A percentile compares a stretch with the other conserved stretches of the same genome.
These are phyloP conservation scores for Lentinula guzmanii DNA, from an alignment of 768 basidiomycete species.

Conservation along the genomic window DNA sequence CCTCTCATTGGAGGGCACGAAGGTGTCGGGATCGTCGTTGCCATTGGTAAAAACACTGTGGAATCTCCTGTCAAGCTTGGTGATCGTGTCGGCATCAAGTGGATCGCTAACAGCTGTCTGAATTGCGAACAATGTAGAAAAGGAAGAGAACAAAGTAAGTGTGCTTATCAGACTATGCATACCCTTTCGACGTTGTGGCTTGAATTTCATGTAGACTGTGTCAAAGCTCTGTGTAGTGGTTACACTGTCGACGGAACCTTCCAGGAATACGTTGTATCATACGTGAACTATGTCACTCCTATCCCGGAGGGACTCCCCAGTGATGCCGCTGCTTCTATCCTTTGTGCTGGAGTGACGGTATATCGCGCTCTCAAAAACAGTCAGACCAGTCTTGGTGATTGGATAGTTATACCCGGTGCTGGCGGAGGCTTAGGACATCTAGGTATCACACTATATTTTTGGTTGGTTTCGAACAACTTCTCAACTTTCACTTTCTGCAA, in stretches of 20 bases:
- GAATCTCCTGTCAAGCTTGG: constrained; percentile 64
- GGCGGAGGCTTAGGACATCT: constrained; percentile 84
- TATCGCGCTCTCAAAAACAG: constrained; percentile 81
- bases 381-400: constrained; percentile 60
- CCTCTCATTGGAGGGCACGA: constrained; percentile 82
- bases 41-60: constrained; percentile 65
- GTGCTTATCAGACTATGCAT: not conserved
- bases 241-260: constrained; percentile 79
- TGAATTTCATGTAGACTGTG: constrained; percentile 41
- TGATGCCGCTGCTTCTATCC: constrained; percentile 64
- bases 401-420: constrained; percentile 72
- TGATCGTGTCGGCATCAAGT: constrained; percentile 83
- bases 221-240: constrained; percentile 54
- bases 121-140: constrained; percentile 73
- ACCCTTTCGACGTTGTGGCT: not conserved
- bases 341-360: constrained; percentile 82
- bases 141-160: constrained; percentile 68
- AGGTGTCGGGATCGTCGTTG: constrained; percentile 79
- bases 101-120: constrained; percentile 57
- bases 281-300: constrained; percentile 65
- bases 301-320: constrained; percentile 69
- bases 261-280: constrained; percentile 66
- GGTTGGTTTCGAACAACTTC: not conserved
- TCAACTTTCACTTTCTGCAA: not conserved
- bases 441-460: constrained; percentile 26